phyloP scores from a whole-genome alignment of 78 protist genomes.

The Cavenderia fasciculata region DNA sequence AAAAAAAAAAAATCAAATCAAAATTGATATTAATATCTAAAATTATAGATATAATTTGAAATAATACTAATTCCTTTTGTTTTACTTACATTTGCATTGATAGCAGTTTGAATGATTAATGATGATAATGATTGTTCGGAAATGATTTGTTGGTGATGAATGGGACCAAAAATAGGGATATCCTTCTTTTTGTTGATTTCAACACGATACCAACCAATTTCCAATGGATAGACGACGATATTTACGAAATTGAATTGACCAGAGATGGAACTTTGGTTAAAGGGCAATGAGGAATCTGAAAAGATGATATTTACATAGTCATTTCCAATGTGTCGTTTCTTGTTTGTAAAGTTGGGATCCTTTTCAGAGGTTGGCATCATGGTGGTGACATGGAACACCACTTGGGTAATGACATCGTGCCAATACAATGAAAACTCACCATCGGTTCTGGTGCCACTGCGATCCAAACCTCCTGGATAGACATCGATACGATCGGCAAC shows the following conservation, averaged over 20 bases:
- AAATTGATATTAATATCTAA: neutral
- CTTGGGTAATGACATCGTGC: slow-evolving; percentile 62
- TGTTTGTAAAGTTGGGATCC: slow-evolving; percentile 69
- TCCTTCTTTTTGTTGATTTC: slow-evolving; percentile 79
- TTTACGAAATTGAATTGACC: slow-evolving; percentile 84
- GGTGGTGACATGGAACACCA: slow-evolving; percentile 78
- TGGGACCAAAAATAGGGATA: slow-evolving; percentile 75
- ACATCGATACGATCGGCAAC: slow-evolving; percentile 63
- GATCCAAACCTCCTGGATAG: slow-evolving; percentile 81
- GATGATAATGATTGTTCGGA: slow-evolving; percentile 60
- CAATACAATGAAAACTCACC: slow-evolving; percentile 78
- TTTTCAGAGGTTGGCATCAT: slow-evolving; percentile 70
- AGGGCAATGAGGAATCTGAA: slow-evolving; percentile 38
- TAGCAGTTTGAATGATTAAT: slow-evolving; percentile 70
- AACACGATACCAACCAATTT: slow-evolving; percentile 55
- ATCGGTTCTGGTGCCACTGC: slow-evolving; percentile 71
- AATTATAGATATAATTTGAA: neutral
- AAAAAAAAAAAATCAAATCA: no score
- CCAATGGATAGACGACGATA: slow-evolving; percentile 66
- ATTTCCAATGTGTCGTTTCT: slow-evolving; percentile 82
- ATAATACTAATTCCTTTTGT: neutral
- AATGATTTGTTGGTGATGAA: slow-evolving; percentile 48
- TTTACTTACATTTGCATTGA: slow-evolving; percentile 54
- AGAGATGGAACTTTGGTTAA: slow-evolving; percentile 25
- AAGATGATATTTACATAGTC: slow-evolving; percentile 83